Conservation (phyloP, 768 basidiomycete species). For the Lyophyllum atratum region DNA sequence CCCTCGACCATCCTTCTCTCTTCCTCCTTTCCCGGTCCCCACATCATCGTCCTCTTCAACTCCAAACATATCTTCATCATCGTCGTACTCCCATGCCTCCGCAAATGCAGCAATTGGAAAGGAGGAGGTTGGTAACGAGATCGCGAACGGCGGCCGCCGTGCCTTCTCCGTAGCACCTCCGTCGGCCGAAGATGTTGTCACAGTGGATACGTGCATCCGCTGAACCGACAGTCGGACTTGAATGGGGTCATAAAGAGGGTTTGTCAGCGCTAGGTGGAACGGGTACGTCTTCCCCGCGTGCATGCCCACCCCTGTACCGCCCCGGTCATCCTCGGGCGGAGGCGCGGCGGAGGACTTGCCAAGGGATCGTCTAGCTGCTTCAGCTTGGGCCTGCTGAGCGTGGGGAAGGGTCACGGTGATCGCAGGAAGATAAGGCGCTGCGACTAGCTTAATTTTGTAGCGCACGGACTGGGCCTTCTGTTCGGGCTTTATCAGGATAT, state of each 20-base stretch:
- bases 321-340: conserved; percentile 42
- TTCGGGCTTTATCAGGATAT: conserved; percentile 98
- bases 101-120: conserved; percentile 90
- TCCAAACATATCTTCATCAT: conserved; percentile 89
- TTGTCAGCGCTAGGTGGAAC: conserved; percentile 90
- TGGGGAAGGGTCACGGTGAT: conserved; percentile 75
- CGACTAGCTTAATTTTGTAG: conserved; percentile 97
- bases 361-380: conserved; percentile 42
- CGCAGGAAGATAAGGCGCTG: conserved; percentile 90
- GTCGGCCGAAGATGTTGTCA: conserved; percentile 35
- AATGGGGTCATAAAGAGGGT: conserved; percentile 95
- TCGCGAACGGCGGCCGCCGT: conserved; percentile 72
- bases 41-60: conserved; percentile 61
- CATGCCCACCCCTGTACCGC: conserved; percentile 41
- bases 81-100: conserved; percentile 98
- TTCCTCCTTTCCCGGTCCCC: conserved; percentile 34
- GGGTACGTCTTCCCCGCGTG: conserved; percentile 81
- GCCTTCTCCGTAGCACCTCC: conserved; percentile 51
- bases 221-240: conserved; percentile 86
- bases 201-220: conserved; percentile 55
- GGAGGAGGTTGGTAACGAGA: conserved; percentile 74
- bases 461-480: conserved; percentile 93
- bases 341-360: conserved; percentile 41
- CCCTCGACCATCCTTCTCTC: conserved; percentile 48
- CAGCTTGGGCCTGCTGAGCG: conserved; percentile 41